phyloP scores from a whole-genome alignment of 257 asterid genomes.

The Solanum infundibuliforme region DNA sequence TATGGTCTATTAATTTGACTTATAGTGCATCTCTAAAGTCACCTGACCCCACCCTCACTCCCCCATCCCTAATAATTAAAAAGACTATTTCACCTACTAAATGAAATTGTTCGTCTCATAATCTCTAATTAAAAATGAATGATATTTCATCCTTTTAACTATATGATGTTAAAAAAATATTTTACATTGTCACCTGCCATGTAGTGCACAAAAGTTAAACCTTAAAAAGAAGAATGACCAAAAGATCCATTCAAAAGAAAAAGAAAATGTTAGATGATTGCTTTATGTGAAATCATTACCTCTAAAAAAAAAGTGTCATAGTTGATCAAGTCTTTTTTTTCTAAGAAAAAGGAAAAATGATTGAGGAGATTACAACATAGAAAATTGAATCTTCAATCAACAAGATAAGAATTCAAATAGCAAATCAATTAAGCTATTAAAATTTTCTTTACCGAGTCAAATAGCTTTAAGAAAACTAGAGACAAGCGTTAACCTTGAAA shows the following conservation, averaged over 20 bases:
- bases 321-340: not conserved
- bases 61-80: not conserved
- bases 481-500: not conserved
- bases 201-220: not conserved
- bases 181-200: not conserved
- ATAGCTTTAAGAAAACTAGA: not conserved
- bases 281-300: not conserved
- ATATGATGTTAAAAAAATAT: not conserved
- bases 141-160: not conserved
- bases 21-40: not conserved
- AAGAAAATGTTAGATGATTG: not conserved
- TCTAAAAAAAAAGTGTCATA: not conserved
- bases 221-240: not conserved
- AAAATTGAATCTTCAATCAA: no score
- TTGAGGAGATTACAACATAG: accelerated
- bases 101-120: not conserved
- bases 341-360: no score
- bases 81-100: not conserved
- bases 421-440: not conserved
- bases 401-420: no score
- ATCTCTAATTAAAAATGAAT: not conserved
- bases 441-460: not conserved
- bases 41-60: not conserved
- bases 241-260: not conserved
- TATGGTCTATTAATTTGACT: not conserved